phyloP scores from a whole-genome alignment of 2,329 filamentous ascomycete genomes.

The Aspergillus sclerotialis region DNA sequence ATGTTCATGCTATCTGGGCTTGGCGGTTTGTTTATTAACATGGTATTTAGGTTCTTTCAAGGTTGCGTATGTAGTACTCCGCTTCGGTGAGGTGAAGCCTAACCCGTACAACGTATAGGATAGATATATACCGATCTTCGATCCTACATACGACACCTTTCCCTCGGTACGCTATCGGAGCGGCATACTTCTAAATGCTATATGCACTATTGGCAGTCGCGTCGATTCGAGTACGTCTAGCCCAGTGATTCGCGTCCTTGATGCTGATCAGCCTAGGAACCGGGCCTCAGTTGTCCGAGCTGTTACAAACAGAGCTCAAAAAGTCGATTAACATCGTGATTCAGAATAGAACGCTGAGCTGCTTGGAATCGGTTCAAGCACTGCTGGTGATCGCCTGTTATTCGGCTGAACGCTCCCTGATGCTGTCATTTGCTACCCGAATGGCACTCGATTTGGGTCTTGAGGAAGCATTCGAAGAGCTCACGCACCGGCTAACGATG shows the following conservation, averaged over 20 bases:
- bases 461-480: conserved; percentile 36
- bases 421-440: conserved; percentile 44
- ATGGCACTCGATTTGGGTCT: conserved; percentile 46
- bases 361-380: conserved; percentile 46
- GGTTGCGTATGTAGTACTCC: conserved; percentile 23
- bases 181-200: conserved; percentile 45
- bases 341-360: conserved; percentile 30
- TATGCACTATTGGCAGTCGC: conserved; percentile 48
- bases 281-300: conserved; percentile 30
- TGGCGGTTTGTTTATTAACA: not conserved
- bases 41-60: conserved; percentile 25
- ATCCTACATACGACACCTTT: conserved; percentile 39
- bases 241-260: too few species aligned
- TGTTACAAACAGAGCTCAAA: conserved; percentile 40
- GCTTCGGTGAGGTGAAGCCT: not conserved
- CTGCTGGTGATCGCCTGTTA: conserved; percentile 48
- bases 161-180: conserved; percentile 41
- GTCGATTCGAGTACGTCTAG: conserved; percentile 24
- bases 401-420: conserved; percentile 44
- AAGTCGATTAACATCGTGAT: conserved; percentile 42
- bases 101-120: conserved; percentile 22
- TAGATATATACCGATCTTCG: conserved; percentile 45
- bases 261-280: conserved; percentile 11
- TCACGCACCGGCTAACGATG: conserved; percentile 23
- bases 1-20: conserved; percentile 1